These are phyloP conservation scores for Butyriboletus loyo DNA, from an alignment of 768 basidiomycete genomes.

Conservation along the genomic window DNA sequence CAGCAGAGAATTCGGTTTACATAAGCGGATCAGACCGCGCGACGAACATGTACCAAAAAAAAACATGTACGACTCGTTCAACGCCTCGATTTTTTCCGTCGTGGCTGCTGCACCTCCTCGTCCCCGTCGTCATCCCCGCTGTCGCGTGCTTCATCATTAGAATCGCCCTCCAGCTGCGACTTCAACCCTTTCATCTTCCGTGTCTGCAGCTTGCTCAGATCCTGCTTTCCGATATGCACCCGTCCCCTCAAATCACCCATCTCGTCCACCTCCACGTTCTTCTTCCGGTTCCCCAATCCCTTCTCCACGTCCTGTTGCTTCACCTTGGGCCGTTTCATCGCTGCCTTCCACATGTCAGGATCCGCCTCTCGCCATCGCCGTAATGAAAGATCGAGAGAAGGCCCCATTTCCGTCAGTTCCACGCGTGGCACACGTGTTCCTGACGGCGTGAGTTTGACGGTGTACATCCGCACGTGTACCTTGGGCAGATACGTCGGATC, in stretches of 20 bases:
- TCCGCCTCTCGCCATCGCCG: constrained; percentile 76
- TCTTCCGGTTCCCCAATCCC: constrained; percentile 87
- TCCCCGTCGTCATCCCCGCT: constrained; percentile 21
- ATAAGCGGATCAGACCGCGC: constrained; percentile 5
- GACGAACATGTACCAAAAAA: not conserved
- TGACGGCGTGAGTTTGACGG: constrained; percentile 66
- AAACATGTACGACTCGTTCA: not conserved
- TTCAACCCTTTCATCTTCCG: constrained; percentile 97
- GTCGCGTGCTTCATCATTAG: not conserved
- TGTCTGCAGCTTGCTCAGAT: constrained; percentile 80
- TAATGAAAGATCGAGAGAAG: constrained; percentile 78
- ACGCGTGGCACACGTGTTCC: constrained; percentile 80
- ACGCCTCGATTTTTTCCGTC: constrained; percentile 16
- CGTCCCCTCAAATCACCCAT: constrained; percentile 95
- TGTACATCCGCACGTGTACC: constrained; percentile 88
- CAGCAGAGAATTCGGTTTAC: constrained; percentile 12
- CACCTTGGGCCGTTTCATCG: constrained; percentile 81
- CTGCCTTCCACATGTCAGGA: constrained; percentile 73
- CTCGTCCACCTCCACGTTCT: constrained; percentile 95
- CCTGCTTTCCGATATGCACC: constrained; percentile 88
- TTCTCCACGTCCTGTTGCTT: constrained; percentile 85
- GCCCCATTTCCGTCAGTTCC: constrained; percentile 86
- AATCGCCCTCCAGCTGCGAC: constrained; percentile 21
- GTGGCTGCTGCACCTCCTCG: constrained; percentile 4
- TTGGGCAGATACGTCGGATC: constrained; percentile 59